Conservation (phyloP, 192 early-diverging fungal genomes). For the Coemansia sp. region DNA sequence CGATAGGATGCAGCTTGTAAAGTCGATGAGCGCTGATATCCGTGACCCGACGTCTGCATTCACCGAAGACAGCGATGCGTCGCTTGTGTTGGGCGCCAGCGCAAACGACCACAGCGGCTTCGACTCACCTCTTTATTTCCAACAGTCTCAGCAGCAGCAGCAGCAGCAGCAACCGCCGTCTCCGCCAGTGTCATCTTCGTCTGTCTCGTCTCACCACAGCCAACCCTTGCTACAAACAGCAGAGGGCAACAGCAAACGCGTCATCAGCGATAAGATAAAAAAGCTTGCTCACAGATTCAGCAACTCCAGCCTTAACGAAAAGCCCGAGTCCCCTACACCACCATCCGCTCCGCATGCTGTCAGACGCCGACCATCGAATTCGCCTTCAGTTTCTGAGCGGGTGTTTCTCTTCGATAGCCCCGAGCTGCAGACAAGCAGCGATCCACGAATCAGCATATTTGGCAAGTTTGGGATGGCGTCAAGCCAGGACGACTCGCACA, state of each 20-base stretch:
- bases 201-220: not conserved
- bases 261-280: slow-evolving; percentile 53
- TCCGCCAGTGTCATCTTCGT: not conserved
- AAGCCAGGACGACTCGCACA: slow-evolving; percentile 23
- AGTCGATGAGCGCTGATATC: slow-evolving; percentile 7
- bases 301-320: slow-evolving; percentile 37
- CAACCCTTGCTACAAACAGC: slow-evolving; percentile 4
- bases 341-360: slow-evolving; percentile 16
- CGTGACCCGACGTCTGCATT: slow-evolving; percentile 4
- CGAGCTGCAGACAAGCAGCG: slow-evolving; percentile 18
- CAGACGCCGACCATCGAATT: slow-evolving; percentile 42
- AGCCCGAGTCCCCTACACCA: slow-evolving; percentile 8
- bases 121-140: slow-evolving; percentile 14
- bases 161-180: slow-evolving; percentile 1
- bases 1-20: slow-evolving; percentile 5
- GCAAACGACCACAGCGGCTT: slow-evolving; percentile 13
- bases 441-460: slow-evolving; percentile 43
- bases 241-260: slow-evolving; percentile 23
- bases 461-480: slow-evolving; percentile 46
- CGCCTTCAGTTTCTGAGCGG: slow-evolving; percentile 49
- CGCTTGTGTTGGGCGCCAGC: slow-evolving; percentile 5
- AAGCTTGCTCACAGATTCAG: slow-evolving; percentile 46
- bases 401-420: slow-evolving; percentile 45
- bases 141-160: not conserved
- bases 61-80: slow-evolving; percentile 36